A percentile compares a stretch with the other conserved stretches of the same genome.
Conservation (phyloP, 2,329 filamentous ascomycete species). For the Curvularia hawaiiensis region DNA sequence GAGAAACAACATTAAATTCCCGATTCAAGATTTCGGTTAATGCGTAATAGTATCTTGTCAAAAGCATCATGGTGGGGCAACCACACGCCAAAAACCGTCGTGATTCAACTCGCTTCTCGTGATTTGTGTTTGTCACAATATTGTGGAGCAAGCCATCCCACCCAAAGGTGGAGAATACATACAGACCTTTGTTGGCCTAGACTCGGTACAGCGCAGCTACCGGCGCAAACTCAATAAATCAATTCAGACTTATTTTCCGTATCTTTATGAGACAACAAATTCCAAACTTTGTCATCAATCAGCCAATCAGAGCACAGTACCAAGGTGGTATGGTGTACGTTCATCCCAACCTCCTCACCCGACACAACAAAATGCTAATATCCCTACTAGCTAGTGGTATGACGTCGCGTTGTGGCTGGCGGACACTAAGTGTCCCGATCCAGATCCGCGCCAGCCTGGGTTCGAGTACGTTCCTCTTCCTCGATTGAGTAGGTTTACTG, state of each 20-base stretch:
- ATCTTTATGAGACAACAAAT: not conserved
- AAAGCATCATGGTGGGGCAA: not conserved
- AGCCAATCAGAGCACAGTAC: constrained; percentile 11
- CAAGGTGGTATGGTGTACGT: constrained; percentile 26
- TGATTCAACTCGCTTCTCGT: not conserved
- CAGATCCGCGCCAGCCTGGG: constrained; percentile 38
- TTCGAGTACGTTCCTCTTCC: constrained; percentile 27
- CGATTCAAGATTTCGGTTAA: not conserved
- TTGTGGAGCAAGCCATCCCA: not conserved
- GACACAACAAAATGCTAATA: constrained; percentile 1
- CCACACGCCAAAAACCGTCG: not conserved
- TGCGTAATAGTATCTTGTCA: not conserved
- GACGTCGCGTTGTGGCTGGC: constrained; percentile 40
- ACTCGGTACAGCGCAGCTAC: not conserved
- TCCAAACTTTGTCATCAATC: not conserved
- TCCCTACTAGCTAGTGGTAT: constrained; percentile 31
- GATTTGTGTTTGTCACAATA: not conserved
- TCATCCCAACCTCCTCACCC: not conserved
- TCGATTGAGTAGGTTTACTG: constrained; percentile 5
- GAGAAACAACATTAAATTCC: not conserved
- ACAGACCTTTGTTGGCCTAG: not conserved
- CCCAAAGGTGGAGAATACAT: not conserved
- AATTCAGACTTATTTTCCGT: not conserved
- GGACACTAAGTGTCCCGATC: constrained; percentile 22
- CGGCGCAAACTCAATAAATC: not conserved